phyloP scores from a whole-genome alignment of 768 basidiomycete species.

The Obba rivulosa region DNA sequence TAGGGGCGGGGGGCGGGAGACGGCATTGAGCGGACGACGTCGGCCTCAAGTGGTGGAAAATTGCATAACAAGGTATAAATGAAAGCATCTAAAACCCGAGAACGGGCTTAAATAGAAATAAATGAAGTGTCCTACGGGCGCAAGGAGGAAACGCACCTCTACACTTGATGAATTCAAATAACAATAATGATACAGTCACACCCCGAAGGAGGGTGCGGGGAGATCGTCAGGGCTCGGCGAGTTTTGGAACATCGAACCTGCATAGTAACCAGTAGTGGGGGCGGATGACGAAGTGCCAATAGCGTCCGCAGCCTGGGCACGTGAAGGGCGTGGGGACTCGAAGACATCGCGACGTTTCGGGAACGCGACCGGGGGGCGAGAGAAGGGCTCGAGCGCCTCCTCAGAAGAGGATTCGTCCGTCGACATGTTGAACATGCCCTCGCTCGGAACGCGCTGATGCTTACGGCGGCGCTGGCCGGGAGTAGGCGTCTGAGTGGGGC shows the following conservation, averaged over 20 bases:
- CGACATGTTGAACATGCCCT: slow-evolving; percentile 71
- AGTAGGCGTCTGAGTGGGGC: slow-evolving; percentile 34
- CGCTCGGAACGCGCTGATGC: slow-evolving; percentile 62
- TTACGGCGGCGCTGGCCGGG: slow-evolving; percentile 32
- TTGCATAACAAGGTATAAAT: slow-evolving; percentile 23
- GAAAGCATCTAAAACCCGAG: slow-evolving; percentile 35
- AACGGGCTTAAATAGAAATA: slow-evolving; percentile 3
- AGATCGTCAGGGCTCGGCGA: slow-evolving; percentile 80
- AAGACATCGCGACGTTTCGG: slow-evolving; percentile 4
- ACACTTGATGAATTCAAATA: slow-evolving; percentile 29
- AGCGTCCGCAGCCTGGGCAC: slow-evolving; percentile 1
- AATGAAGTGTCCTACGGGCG: neutral
- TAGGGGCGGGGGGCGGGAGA: slow-evolving; percentile 11
- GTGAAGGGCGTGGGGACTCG: neutral
- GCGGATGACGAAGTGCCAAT: slow-evolving; percentile 15
- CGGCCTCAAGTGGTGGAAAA: slow-evolving; percentile 19
- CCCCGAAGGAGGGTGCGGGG: slow-evolving; percentile 58
- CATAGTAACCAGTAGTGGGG: slow-evolving; percentile 50
- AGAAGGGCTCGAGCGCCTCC: slow-evolving; percentile 31
- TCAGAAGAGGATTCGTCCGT: slow-evolving; percentile 56
- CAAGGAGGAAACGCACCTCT: slow-evolving; percentile 28
- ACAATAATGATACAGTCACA: slow-evolving; percentile 29
- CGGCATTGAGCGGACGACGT: slow-evolving; percentile 27
- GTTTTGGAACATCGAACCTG: slow-evolving; percentile 82
- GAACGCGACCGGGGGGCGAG: slow-evolving; percentile 20